These are phyloP conservation scores for Haematococcus sp. DNA, from an alignment of 139 green algal genomes.

Conservation along the genomic window DNA sequence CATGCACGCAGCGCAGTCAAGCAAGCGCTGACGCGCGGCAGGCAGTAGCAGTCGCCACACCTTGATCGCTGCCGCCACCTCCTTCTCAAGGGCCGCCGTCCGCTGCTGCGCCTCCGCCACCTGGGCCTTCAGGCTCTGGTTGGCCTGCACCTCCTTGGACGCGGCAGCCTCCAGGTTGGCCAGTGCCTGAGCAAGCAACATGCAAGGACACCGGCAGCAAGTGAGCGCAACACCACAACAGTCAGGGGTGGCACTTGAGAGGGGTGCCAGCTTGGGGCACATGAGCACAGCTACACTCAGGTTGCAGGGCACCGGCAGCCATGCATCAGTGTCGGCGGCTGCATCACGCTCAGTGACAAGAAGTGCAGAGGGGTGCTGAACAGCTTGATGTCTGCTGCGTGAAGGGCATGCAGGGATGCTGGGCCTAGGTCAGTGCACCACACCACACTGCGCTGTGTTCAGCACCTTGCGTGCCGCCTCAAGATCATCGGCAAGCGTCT, in stretches of 20 bases:
- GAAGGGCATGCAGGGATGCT: too few species aligned
- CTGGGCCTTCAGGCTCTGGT: neutral
- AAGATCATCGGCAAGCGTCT: neutral
- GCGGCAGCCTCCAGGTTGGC: slow-evolving; percentile 23
- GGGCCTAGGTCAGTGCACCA: too few species aligned
- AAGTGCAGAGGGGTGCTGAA: too few species aligned
- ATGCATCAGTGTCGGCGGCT: neutral
- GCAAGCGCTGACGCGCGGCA: neutral
- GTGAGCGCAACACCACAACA: neutral
- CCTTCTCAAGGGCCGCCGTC: slow-evolving; percentile 2
- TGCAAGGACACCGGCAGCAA: neutral
- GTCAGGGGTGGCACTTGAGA: neutral
- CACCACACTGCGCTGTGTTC: too few species aligned
- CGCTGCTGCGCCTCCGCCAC: slow-evolving; percentile 4
- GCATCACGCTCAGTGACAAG: neutral
- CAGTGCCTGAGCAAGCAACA: slow-evolving; percentile 1
- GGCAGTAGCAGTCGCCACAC: neutral
- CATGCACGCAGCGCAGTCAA: too few species aligned
- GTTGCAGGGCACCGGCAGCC: neutral
- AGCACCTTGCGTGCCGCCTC: slow-evolving; percentile 13
- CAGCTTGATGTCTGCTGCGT: too few species aligned
- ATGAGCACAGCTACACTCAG: neutral
- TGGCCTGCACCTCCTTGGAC: neutral
- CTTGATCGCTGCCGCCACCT: neutral
- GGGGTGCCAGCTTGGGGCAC: neutral